These are phyloP conservation scores for Venturia pyrina DNA, from an alignment of 2,329 filamentous ascomycete genomes.

Conservation along the genomic window DNA sequence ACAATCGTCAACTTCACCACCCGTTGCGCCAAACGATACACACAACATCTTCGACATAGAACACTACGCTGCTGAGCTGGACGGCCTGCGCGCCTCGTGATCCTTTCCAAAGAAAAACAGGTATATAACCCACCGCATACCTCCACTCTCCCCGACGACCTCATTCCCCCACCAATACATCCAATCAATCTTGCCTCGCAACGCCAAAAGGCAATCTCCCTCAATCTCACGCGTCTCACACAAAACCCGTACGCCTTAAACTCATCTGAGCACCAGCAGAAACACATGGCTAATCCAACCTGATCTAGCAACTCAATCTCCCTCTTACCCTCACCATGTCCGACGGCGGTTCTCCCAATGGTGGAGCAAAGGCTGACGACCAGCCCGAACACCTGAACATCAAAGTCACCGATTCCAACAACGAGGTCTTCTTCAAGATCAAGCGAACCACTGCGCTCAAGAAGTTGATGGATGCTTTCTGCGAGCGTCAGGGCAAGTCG, in stretches of 20 bases:
- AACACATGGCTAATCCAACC: background rate
- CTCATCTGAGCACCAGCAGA: background rate
- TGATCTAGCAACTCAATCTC: background rate
- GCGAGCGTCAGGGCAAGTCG: conserved; percentile 88
- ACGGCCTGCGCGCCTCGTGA: background rate
- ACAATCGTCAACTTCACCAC: background rate
- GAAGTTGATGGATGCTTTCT: conserved; percentile 98
- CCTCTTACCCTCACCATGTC: conserved; percentile 27
- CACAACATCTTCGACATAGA: background rate
- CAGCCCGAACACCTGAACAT: conserved; percentile 87
- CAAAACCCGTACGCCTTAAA: background rate
- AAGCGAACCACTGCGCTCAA: conserved; percentile 92
- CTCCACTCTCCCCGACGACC: conserved; percentile 13
- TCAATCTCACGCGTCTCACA: background rate
- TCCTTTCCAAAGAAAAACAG: background rate
- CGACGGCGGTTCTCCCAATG: conserved; percentile 31
- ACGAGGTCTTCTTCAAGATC: conserved; percentile 99
- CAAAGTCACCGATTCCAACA: conserved; percentile 98
- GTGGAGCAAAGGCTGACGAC: conserved; percentile 24
- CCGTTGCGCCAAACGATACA: background rate
- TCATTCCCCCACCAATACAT: background rate
- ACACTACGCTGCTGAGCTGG: background rate
- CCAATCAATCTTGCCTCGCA: background rate
- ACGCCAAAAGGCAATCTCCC: background rate
- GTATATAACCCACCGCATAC: conserved; percentile 7